Evolutionary conservation across 2,329 filamentous ascomycete genomes (phyloP).

Genomic region (Pestalotiopsis sp.): DNA sequence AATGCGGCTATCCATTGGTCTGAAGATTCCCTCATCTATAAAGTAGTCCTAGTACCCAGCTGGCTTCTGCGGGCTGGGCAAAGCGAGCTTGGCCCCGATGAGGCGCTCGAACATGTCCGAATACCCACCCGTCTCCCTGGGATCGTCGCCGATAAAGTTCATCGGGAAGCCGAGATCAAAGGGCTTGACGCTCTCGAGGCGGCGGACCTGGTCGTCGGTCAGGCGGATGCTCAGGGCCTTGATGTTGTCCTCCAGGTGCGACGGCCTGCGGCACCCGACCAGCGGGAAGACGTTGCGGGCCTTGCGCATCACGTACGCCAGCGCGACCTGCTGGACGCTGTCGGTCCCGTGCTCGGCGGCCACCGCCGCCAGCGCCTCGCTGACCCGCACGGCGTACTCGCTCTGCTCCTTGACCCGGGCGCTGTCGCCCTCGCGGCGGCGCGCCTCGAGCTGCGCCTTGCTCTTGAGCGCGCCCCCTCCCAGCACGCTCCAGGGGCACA

Average conservation of each 20-base stretch:
- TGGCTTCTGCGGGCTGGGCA: background rate
- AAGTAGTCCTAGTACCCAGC: background rate
- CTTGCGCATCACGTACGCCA: conserved; percentile 7
- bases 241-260: conserved; percentile 55
- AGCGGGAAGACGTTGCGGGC: conserved; percentile 2
- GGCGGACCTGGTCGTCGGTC: conserved; percentile 17
- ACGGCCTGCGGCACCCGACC: conserved; percentile 42
- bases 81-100: background rate
- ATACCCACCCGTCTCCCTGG: background rate
- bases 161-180: conserved; percentile 5
- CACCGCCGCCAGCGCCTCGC: background rate
- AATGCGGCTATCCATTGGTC: background rate
- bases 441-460: conserved; percentile 3
- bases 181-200: background rate
- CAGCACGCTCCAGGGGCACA: conserved; percentile 22
- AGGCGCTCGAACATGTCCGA: background rate
- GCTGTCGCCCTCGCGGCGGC: background rate
- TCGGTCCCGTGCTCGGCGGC: background rate
- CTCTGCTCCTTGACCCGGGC: background rate
- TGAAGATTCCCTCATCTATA: background rate
- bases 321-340: background rate
- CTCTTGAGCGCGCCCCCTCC: background rate
- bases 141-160: conserved; percentile 6
- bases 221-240: conserved; percentile 72
- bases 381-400: background rate